Conservation (phyloP, 2,329 filamentous ascomycete species). For the Corinectria fuckeliana region DNA sequence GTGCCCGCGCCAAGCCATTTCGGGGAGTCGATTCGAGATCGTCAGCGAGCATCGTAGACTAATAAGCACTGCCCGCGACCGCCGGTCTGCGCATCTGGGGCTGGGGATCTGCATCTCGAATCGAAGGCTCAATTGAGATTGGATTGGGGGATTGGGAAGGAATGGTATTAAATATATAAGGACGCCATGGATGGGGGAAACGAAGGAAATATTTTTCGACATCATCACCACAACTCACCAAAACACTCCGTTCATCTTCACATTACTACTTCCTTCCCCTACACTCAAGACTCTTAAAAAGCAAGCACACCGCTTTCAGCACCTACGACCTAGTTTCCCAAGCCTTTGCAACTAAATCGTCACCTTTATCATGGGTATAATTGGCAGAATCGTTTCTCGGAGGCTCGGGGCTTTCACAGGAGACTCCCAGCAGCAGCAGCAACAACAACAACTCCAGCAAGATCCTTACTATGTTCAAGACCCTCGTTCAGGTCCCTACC, state of each 20-base stretch:
- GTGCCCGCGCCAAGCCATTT: constrained; percentile 20
- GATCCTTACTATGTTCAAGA: neutral
- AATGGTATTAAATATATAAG: constrained; percentile 4
- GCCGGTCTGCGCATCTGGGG: constrained; percentile 27
- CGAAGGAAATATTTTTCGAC: neutral
- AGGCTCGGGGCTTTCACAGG: constrained; percentile 4
- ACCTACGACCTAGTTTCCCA: neutral
- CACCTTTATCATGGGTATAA: constrained; percentile 27
- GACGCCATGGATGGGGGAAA: neutral
- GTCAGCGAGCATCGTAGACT: no score
- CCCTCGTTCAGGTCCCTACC: neutral
- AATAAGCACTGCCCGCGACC: constrained; percentile 20
- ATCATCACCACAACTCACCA: neutral
- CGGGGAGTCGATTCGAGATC: constrained; percentile 28
- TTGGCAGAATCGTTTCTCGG: constrained; percentile 14
- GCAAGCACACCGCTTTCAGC: neutral
- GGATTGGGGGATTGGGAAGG: neutral
- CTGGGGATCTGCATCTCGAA: constrained; percentile 22
- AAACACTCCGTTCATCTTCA: neutral
- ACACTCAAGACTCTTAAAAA: neutral
- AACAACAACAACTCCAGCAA: neutral
- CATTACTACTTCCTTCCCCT: neutral
- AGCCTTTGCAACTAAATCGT: neutral
- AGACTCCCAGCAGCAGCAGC: constrained; percentile 5
- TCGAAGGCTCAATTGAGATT: constrained; percentile 19